Conservation (phyloP, 2,329 filamentous ascomycete genomes). For the Dothideomycetidae sp. region DNA sequence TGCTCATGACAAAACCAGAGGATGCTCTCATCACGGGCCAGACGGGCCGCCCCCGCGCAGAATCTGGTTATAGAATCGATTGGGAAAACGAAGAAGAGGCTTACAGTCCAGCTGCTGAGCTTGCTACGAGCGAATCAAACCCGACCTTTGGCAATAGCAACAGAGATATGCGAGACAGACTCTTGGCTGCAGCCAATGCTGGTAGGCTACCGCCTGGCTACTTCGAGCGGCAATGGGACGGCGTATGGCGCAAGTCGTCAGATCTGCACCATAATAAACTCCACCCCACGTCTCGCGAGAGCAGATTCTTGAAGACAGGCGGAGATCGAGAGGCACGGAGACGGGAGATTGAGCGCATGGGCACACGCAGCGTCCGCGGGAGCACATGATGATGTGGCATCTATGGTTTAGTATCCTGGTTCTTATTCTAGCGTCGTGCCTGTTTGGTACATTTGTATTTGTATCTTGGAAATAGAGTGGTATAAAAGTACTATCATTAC, state of each 20-base stretch:
- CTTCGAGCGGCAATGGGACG: slow-evolving; percentile 7
- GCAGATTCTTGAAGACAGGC: slow-evolving; percentile 5
- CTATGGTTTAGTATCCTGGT: too few relatives aligned
- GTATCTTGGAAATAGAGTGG: too few relatives aligned
- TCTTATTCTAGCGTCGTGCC: too few relatives aligned
- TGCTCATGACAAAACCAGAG: slow-evolving; percentile 22
- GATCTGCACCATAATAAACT: slow-evolving; percentile 4
- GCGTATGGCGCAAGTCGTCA: slow-evolving; percentile 2
- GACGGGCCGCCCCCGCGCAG: slow-evolving; percentile 3
- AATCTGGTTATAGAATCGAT: slow-evolving; percentile 11
- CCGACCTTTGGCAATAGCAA: background rate
- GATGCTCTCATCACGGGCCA: background rate
- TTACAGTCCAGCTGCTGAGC: background rate
- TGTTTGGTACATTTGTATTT: too few relatives aligned
- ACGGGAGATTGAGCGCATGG: slow-evolving; percentile 4
- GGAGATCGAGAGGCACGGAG: slow-evolving; percentile 4
- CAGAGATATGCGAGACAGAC: slow-evolving; percentile 5
- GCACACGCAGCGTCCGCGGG: background rate
- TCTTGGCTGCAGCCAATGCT: slow-evolving; percentile 1
- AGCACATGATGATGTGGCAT: too few relatives aligned
- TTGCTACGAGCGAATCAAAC: background rate
- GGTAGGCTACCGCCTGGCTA: slow-evolving; percentile 2
- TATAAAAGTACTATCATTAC: too few relatives aligned
- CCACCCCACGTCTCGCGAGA: slow-evolving; percentile 6
- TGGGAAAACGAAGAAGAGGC: slow-evolving; percentile 9